These are phyloP conservation scores for Discostella stelligeroides DNA, from an alignment of 108 stramenopile species.

Conservation along the genomic window DNA sequence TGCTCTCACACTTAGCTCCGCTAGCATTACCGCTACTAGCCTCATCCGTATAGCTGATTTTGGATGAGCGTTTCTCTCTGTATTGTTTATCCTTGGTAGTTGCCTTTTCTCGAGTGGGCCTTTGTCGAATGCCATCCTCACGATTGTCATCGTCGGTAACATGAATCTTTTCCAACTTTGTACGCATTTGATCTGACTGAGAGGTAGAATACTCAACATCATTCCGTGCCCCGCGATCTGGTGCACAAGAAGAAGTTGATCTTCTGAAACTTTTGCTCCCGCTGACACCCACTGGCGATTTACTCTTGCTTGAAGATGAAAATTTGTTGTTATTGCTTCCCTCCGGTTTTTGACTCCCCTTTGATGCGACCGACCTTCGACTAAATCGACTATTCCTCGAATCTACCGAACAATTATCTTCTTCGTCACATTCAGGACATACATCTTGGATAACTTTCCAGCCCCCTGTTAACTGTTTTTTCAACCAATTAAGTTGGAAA, in stretches of 20 bases:
- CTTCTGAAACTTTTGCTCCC: not conserved
- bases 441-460: slow-evolving; percentile 43
- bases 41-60: not conserved
- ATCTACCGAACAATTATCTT: slow-evolving; percentile 19
- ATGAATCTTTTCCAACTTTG: too few species aligned
- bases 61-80: not conserved
- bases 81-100: not conserved
- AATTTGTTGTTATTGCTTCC: not conserved
- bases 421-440: slow-evolving; percentile 30
- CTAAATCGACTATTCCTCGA: slow-evolving; percentile 28
- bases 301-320: slow-evolving; percentile 10
- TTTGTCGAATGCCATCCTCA: not conserved
- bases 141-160: too few species aligned
- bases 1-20: not conserved
- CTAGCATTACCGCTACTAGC: not conserved
- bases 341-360: not conserved
- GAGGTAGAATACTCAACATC: not conserved
- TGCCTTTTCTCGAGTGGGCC: not conserved
- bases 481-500: not conserved
- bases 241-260: too few species aligned
- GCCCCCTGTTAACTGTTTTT: slow-evolving; percentile 18
- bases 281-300: not conserved
- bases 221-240: not conserved
- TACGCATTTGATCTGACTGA: too few species aligned
- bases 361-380: slow-evolving; percentile 9